These are phyloP conservation scores for Aspergillus niger DNA, from an alignment of 2,329 filamentous ascomycete species.

Conservation along the genomic window DNA sequence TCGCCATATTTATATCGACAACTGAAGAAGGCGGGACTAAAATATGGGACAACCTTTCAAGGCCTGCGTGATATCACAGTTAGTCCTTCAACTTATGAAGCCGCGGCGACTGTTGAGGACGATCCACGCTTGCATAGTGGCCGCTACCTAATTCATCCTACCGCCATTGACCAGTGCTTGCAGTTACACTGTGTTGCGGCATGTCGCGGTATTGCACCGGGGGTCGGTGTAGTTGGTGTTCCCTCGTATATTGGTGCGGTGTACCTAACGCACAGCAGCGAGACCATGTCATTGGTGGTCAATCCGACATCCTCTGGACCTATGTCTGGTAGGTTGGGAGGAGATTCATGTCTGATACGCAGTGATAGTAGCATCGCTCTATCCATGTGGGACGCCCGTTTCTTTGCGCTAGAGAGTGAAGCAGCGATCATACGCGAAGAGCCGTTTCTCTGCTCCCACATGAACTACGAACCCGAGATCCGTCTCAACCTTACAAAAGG, in stretches of 20 bases:
- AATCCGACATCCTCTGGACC: not conserved
- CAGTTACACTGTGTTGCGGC: constrained; percentile 17
- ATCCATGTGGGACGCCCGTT: not conserved
- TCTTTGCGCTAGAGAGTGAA: not conserved
- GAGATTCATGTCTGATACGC: not conserved
- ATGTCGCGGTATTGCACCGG: constrained; percentile 7
- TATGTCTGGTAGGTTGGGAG: not conserved
- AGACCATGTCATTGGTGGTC: not conserved
- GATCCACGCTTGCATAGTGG: not conserved
- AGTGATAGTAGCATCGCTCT: not conserved
- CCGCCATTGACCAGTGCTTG: constrained; percentile 18
- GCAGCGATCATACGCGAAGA: not conserved
- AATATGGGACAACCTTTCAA: constrained; percentile 14
- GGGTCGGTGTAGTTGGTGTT: not conserved
- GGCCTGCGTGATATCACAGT: constrained; percentile 16
- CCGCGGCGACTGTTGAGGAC: not conserved
- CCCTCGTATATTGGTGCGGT: constrained; percentile 10
- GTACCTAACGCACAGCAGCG: not conserved
- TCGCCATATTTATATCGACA: constrained; percentile 9
- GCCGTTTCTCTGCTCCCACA: not conserved
- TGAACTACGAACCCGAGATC: not conserved
- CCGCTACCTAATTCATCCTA: constrained; percentile 18
- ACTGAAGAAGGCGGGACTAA: constrained; percentile 10
- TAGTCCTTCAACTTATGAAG: constrained; percentile 1
- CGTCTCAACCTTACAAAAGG: not conserved